Percentiles rank a stretch among this genome's conserved stretches.
Conservation (phyloP, 2,329 filamentous ascomycete species). For the Monilinia aucupariae region DNA sequence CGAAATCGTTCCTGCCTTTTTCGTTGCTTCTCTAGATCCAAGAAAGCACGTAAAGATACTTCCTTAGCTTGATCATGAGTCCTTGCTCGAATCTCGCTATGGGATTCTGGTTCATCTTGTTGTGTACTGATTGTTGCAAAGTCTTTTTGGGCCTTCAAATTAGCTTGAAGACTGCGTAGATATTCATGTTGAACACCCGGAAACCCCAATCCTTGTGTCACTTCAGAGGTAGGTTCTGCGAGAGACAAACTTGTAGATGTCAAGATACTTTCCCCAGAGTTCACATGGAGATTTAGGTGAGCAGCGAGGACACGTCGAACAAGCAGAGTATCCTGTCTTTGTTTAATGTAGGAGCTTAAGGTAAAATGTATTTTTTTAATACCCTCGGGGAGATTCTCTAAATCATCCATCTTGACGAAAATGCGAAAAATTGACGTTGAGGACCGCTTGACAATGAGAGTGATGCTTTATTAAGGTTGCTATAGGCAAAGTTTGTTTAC, state of each 20-base stretch:
- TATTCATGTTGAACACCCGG: slow-evolving; percentile 51
- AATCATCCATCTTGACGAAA: slow-evolving; percentile 24
- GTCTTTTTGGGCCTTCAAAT: slow-evolving; percentile 46
- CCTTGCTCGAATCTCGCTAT: slow-evolving; percentile 19
- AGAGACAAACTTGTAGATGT: slow-evolving; percentile 42
- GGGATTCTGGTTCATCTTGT: slow-evolving; percentile 18
- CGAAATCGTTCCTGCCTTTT: slow-evolving; percentile 48
- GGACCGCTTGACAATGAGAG: neutral
- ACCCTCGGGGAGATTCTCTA: slow-evolving; percentile 33
- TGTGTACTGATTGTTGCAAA: slow-evolving; percentile 36
- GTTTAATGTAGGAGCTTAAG: slow-evolving; percentile 50
- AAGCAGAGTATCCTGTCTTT: slow-evolving; percentile 51
- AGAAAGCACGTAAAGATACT: slow-evolving; percentile 44
- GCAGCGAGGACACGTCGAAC: slow-evolving; percentile 52
- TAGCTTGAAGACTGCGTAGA: slow-evolving; percentile 48
- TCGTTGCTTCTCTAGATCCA: slow-evolving; percentile 47
- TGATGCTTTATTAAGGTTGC: neutral
- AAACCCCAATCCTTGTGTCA: slow-evolving; percentile 36
- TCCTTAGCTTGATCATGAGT: slow-evolving; percentile 19
- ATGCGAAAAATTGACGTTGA: neutral
- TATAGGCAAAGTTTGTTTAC: neutral
- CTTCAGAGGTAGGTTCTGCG: slow-evolving; percentile 38
- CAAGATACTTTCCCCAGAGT: slow-evolving; percentile 36
- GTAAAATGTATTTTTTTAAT: slow-evolving; percentile 40
- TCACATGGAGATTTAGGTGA: slow-evolving; percentile 46